Evolutionary conservation across 495 filamentous ascomycete genomes (phyloP), one percentile per base, ranked within the genome.

Genomic region (Xylaria palmicola): DNA sequence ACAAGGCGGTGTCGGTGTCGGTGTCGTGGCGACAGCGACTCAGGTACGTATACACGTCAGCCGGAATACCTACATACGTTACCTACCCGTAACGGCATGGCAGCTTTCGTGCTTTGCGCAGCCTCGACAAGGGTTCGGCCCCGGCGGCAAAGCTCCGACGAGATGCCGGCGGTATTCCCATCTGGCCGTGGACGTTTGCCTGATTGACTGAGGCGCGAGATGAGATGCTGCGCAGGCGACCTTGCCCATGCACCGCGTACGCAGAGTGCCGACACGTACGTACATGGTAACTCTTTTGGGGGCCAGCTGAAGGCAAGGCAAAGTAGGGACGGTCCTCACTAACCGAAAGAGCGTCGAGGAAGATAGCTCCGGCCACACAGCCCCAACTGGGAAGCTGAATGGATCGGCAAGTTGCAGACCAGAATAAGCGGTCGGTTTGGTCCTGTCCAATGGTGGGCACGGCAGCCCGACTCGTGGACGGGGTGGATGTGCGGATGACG

Each of bases 241-340:
- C n/a, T n/a, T n/a, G n/a, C n/a, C n/a, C n/a, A n/a, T n/a, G n/a
- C 29, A 48, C 13, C 17, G 45, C 29, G 29, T 22, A 48, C 24
- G 7, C n/a, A 22, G 32, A 26, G 27, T 47, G 36, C 49, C 48
- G 32, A 53, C 37, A 41, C 39, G 24, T 45, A 41, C 39, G 24
- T 39, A 40, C 19, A 53, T 43, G 4, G 30, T 40, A 19, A 39
- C 19, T 49, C 19, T 22, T 29, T 71, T 69, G 69, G 66, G 66
- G 69, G 64, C 64, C 64, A 71, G 69, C 69, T 71, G 69, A 71
- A 60, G 45, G 64, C 66, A 65, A 71, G 69, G 69, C 69, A 71
- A 71, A 59, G 60, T 36, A 44, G 43, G 30, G 20, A 41, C 55
- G 47, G 49, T 39, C 15, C 59, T 60, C n/a, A 49, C 58, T 59